These are phyloP conservation scores for Fusarium camptoceras DNA, from an alignment of 2,329 filamentous ascomycete species.

Conservation along the genomic window DNA sequence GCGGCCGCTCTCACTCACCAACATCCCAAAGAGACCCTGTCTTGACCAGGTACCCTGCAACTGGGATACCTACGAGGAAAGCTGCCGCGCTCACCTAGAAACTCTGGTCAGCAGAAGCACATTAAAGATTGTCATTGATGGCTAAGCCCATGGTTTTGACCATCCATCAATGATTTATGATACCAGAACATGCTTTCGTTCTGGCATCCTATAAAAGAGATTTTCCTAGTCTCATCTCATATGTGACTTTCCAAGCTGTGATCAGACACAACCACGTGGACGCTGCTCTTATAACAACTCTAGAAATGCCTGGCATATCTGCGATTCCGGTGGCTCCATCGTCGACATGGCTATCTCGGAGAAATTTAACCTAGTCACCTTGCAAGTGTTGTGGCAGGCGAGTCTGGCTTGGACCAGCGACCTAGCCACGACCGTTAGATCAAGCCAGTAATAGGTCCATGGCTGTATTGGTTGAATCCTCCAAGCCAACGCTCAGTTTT, in stretches of 20 bases:
- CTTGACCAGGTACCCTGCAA: slow-evolving; percentile 31
- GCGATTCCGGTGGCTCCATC: slow-evolving; percentile 9
- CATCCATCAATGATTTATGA: neutral
- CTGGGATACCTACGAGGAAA: slow-evolving; percentile 27
- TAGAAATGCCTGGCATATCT: neutral
- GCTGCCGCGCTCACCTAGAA: slow-evolving; percentile 21
- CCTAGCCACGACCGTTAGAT: slow-evolving; percentile 35
- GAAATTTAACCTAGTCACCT: slow-evolving; percentile 29
- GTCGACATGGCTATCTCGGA: slow-evolving; percentile 15
- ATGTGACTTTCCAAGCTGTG: neutral
- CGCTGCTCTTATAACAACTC: neutral
- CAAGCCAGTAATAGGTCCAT: slow-evolving; percentile 18
- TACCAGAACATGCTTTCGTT: neutral
- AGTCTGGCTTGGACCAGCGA: slow-evolving; percentile 22
- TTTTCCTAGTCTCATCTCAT: neutral
- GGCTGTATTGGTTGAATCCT: slow-evolving; percentile 37
- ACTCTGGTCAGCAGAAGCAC: slow-evolving; percentile 3
- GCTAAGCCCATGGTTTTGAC: slow-evolving; percentile 13
- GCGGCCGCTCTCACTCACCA: slow-evolving; percentile 35
- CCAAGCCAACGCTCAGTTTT: slow-evolving; percentile 32
- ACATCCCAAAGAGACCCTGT: slow-evolving; percentile 17
- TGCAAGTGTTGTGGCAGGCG: slow-evolving; percentile 6
- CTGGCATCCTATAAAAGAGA: neutral
- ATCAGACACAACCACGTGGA: neutral
- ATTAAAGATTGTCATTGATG: slow-evolving; percentile 4